Percentiles rank a stretch among this genome's conserved stretches.
Conservation (phyloP, 192 early-diverging fungal genomes). For the Paraglomus brasilianum region DNA sequence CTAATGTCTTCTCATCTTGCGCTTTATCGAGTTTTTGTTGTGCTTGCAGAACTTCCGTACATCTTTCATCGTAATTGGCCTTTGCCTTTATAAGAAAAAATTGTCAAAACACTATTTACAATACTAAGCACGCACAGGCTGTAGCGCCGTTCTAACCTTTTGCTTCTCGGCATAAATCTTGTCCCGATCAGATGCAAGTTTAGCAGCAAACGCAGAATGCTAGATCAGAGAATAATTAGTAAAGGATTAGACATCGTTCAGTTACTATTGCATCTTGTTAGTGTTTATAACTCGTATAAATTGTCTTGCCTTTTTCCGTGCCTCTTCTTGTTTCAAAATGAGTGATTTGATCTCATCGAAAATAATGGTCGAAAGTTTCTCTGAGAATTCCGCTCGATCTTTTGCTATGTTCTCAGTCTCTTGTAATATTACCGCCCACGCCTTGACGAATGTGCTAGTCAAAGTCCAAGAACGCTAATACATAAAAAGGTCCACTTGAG, state of each 20-base stretch:
- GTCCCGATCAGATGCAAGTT: slow-evolving; percentile 58
- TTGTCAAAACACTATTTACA: background rate
- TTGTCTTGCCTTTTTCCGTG: slow-evolving; percentile 61
- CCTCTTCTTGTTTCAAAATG: slow-evolving; percentile 60
- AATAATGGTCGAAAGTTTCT: slow-evolving; percentile 50
- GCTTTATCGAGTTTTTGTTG: slow-evolving; percentile 57
- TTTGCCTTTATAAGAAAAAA: slow-evolving; percentile 37
- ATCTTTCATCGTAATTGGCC: slow-evolving; percentile 58
- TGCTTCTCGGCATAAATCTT: slow-evolving; percentile 59
- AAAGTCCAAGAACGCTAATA: slow-evolving; percentile 11
- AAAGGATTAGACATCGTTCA: background rate
- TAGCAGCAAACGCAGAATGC: slow-evolving; percentile 67
- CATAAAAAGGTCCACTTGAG: background rate
- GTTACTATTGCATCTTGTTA: background rate
- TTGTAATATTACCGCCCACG: slow-evolving; percentile 60
- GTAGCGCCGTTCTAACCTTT: slow-evolving; percentile 49
- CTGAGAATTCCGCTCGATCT: slow-evolving; percentile 48
- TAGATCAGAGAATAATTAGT: slow-evolving; percentile 33
- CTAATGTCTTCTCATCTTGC: slow-evolving; percentile 58
- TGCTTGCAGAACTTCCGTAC: slow-evolving; percentile 59
- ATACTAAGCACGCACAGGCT: too few species aligned
- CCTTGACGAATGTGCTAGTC: slow-evolving; percentile 51
- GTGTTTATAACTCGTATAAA: background rate
- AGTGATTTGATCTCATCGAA: slow-evolving; percentile 58
- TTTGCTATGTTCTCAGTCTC: slow-evolving; percentile 55